phyloP scores from a whole-genome alignment of 176 grass and related monocot species.

The Themeda triandra region DNA sequence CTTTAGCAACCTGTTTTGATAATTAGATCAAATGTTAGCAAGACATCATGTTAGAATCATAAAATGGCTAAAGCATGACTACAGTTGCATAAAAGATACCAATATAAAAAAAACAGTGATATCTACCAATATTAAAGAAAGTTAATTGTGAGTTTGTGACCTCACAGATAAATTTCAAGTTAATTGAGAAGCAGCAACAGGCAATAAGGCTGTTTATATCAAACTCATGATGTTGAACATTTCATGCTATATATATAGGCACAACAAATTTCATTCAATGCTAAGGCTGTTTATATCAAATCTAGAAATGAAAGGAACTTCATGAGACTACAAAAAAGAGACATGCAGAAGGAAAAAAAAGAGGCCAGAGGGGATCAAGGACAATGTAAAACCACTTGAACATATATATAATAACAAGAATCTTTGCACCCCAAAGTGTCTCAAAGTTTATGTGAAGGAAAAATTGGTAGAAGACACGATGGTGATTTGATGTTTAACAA shows the following conservation, averaged over 20 bases:
- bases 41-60: neutral
- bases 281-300: neutral
- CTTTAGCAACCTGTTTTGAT: slow-evolving; percentile 51
- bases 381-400: neutral
- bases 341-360: neutral
- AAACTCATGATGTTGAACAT: neutral
- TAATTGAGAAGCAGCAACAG: neutral
- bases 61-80: slow-evolving; percentile 3
- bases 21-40: slow-evolving; percentile 9
- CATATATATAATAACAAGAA: neutral
- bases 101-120: neutral
- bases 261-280: neutral
- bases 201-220: neutral
- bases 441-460: neutral
- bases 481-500: neutral
- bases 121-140: slow-evolving; percentile 6
- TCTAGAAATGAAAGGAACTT: neutral
- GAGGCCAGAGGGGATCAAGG: neutral
- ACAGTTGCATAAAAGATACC: neutral
- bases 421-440: neutral
- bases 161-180: neutral
- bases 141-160: neutral
- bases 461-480: neutral
- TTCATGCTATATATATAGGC: neutral
- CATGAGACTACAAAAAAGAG: neutral